Evolutionary conservation across 306 rosid genomes (phyloP).

Genomic region (Arachis stenosperma): DNA sequence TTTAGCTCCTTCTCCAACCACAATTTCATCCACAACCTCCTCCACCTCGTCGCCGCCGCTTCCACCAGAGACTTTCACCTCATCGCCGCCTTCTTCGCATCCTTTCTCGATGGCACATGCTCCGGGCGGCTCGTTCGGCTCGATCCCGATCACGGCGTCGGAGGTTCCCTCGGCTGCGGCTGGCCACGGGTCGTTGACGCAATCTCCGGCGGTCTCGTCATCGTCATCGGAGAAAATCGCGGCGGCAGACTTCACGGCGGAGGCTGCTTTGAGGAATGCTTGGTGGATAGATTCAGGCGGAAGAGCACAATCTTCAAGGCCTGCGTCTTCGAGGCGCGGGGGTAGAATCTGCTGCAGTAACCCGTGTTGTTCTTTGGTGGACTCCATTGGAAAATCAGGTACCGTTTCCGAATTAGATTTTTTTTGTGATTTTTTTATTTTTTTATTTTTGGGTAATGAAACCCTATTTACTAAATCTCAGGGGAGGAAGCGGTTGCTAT

Average conservation of each 20-base stretch:
- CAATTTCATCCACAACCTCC: too few relatives aligned
- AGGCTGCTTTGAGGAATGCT: too few relatives aligned
- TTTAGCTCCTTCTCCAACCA: constrained; percentile 40
- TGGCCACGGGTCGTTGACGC: constrained; percentile 57
- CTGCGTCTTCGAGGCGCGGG: constrained; percentile 46
- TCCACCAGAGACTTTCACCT: too few relatives aligned
- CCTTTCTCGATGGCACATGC: too few relatives aligned
- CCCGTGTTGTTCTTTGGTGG: constrained; percentile 41
- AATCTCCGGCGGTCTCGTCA: constrained; percentile 26
- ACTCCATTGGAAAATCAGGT: constrained; percentile 48
- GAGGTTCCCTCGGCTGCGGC: constrained; percentile 36
- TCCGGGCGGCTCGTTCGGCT: too few relatives aligned
- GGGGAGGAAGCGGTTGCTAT: not conserved
- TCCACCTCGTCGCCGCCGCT: too few relatives aligned
- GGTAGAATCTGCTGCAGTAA: constrained; percentile 62
- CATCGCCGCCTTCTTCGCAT: too few relatives aligned
- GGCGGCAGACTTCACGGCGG: too few relatives aligned
- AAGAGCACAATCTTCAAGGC: too few relatives aligned
- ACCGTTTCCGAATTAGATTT: not conserved
- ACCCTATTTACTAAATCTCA: not conserved
- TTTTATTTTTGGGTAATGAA: not conserved
- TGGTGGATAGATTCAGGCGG: too few relatives aligned
- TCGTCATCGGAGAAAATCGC: constrained; percentile 41
- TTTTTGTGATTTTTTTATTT: too few relatives aligned
- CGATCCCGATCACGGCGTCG: constrained; percentile 1